Base-by-base conservation (phyloP, 371 early-diverging fungal species). In the Mucor piriformis region DNA sequence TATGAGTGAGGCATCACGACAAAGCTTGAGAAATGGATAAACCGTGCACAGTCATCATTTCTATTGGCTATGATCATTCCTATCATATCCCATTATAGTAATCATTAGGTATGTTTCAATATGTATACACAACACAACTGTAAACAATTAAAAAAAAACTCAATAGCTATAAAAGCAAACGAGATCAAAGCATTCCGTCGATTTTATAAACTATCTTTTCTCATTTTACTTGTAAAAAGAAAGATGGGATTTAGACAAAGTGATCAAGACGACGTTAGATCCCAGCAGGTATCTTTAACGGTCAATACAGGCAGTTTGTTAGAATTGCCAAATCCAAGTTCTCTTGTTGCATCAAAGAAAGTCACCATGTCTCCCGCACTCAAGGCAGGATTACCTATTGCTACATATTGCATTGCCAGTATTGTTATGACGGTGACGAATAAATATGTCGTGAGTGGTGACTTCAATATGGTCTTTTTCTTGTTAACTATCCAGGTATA, bases 391-490 rank as follows among this genome's bases (percentile, higher is more conserved):
- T 43, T 85, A 49, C 85, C 91, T 49, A 92, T 95, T 63, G 38
- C 87, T 35, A 83, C 88, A 55, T 97, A 97, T 73, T 96, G 97
- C 79, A 69, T 78, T 46, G 87, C 96, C 23, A 94, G 94, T 55
- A 96, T 97, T 59, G 76, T 93, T 57, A 96, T 98, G 97, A 98
- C 98, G 5, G 88, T 97, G 38, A 93, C 94, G 57, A 98, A 98
- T 84, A 98, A 97, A 79, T 84, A 89, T 60, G 95, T 97, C 16
- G 87, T 98, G 40, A 93, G 94, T 42, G 85, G 85, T 70, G 83
- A 89, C 57, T 94, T 94, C 72, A 83, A 91, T 55, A 90, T 97
- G 91, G 89, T 91, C 61, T 96, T 96, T 74, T 73, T 98, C 23
- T 79, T 98, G 57, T 86, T 97, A 21, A 86, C 91, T 3, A 24